Base-by-base conservation (phyloP, 192 early-diverging fungal genomes). In the Coemansia biformis region DNA sequence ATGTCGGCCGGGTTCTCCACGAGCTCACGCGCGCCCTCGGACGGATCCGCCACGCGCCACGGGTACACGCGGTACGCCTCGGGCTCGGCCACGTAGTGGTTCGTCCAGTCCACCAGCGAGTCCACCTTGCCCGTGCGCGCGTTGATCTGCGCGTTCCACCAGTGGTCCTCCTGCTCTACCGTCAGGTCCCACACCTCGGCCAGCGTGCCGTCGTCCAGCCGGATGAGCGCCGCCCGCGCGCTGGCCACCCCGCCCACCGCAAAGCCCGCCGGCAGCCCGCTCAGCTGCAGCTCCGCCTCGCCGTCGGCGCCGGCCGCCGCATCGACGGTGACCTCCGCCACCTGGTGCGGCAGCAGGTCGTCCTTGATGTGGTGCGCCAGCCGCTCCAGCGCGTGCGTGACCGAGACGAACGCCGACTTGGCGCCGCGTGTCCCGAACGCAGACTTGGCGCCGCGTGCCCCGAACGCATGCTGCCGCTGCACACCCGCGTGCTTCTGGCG, bases 21-120 rank as follows among this genome's bases (percentile, higher is more conserved):
- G 11, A 77, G 49, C 43, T 54, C 64, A 13, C 82, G 66, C 41
- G 68, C 73, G 18, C 80, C 80, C 26, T 49, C 51, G 2, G 43
- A 41, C 10, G 85, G 85, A 53, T 87, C 81, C 46, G 80, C 69
- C 43, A 57, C 75, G 12, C 72, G 76, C 48, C 79, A 51, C 4
- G 85, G 81, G 56, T 59, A 87, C 23, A 83, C 78, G 46, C 71
- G 79, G 71, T 82, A 87, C 29, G 63, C 63, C 55, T 66, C 63
- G 33, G 63, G 54, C 35, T 57, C 63, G 29, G 38, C 32, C 19
- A 54, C 50, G 9, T 73, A 79, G 41, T 81, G 54, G 45, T 59
- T 58, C 14, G 78, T 71, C 84, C 84, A 86, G 72, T 83, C 82
- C 5, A 83, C 58, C 40, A 86, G 66, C 18, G 59, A 38, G 12